Conservation (phyloP, 163 green algal species). For the Volvox carteri region DNA sequence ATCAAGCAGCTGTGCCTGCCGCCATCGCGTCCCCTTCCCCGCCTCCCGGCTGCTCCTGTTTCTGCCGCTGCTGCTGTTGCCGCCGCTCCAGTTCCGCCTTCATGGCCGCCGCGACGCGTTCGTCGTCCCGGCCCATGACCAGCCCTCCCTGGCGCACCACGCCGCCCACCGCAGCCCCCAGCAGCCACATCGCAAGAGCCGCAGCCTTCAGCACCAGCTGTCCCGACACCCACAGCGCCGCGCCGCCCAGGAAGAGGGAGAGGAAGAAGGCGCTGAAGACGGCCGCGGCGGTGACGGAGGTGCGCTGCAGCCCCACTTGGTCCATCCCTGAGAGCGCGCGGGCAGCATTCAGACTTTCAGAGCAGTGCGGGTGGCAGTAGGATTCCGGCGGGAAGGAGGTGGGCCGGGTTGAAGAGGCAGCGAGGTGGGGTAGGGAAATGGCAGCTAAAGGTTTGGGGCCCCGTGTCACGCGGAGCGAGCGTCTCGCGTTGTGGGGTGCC, state of each 20-base stretch:
- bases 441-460: no score
- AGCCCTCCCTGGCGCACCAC: constrained; percentile 38
- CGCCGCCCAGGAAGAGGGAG: constrained; percentile 56
- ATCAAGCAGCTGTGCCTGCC: background rate
- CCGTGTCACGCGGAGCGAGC: no score
- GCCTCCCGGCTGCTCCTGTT: background rate
- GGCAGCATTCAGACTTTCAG: no score
- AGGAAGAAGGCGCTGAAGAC: constrained; percentile 54
- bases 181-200: constrained; percentile 33
- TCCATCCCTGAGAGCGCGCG: constrained; percentile 66
- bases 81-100: constrained; percentile 20
- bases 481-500: no score
- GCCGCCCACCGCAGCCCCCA: constrained; percentile 33
- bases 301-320: constrained; percentile 66
- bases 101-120: constrained; percentile 3
- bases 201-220: background rate
- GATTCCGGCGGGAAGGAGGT: background rate
- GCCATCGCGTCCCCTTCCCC: background rate
- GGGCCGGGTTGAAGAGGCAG: background rate
- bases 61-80: background rate
- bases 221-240: constrained; percentile 54
- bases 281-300: constrained; percentile 44
- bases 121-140: constrained; percentile 4
- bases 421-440: background rate
- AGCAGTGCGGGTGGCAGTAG: no score